Evolutionary conservation across 1,284 basidiomycete genomes (phyloP), one percentile per base, ranked within the genome.

Genomic region (Lignosus rhinocerotis): DNA sequence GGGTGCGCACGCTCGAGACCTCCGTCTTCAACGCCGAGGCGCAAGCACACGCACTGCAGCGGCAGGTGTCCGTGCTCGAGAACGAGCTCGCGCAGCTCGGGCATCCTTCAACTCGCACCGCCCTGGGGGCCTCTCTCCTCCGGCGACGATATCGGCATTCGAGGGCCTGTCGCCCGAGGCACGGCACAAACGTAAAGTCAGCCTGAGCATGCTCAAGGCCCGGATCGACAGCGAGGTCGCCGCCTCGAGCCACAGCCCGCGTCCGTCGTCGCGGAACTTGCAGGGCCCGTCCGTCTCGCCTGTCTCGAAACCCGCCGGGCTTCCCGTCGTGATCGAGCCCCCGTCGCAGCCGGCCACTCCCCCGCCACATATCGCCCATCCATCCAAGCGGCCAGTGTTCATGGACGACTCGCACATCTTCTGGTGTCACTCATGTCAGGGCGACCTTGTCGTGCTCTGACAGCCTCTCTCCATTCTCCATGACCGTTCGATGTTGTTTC

Each of bases 121-220:
- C 65, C 74, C 77, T 30, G 67, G 63, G 65, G 67, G 56, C 67
- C 72, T 48, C 60, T 70, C 73, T 19, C 62, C 71, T 14, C 76
- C 76, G 12, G 33, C 82, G 80, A 80, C 65, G 16, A 39, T 59
- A 10, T 60, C 69, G 11, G 59, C 64, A 11, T 70, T 71, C 59
- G 69, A 70, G 47, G 69, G 69, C 47, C 78, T 95, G 44, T 86
- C 90, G 1, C 82, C 88, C 0, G 86, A 91, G 69, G 88, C 90
- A 33, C 78, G 85, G 39, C 92, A 94, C 73, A 94, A 94, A 70
- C 87, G 93, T 53, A 85, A 88, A 67, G 85, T 93, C 60, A 93
- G 92, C 70, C 75, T 96, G 60, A 86, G 86, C 67, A 94, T 94
- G 84, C 83, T 96, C 53, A 94, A 93, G 71, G 93, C 92, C 30